These are phyloP conservation scores for Schwanniomyces pseudopolymorphus DNA, from an alignment of 805 yeast genomes.

Conservation along the genomic window DNA sequence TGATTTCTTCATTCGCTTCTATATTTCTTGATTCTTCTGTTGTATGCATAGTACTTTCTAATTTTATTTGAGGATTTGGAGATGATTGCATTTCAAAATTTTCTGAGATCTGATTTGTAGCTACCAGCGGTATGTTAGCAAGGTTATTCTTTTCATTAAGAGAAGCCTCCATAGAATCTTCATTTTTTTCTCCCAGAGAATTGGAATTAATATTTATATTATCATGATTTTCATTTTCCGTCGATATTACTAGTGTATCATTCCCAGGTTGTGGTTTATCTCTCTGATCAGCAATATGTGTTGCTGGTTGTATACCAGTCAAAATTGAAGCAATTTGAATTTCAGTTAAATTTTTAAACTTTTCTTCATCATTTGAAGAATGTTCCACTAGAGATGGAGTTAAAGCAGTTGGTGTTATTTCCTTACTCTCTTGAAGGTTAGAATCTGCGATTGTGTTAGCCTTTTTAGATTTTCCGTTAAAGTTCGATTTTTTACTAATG, in stretches of 20 bases:
- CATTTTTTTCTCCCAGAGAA: background rate
- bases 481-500: constrained; percentile 5
- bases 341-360: background rate
- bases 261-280: background rate
- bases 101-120: background rate
- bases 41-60: background rate
- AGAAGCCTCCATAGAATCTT: background rate
- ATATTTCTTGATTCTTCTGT: too few relatives aligned
- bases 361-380: background rate
- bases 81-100: background rate
- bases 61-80: background rate
- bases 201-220: background rate
- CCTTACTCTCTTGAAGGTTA: background rate
- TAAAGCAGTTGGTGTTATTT: background rate
- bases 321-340: background rate
- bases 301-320: background rate
- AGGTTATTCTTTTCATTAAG: constrained; percentile 5
- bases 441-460: background rate
- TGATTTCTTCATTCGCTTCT: background rate
- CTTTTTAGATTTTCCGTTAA: background rate
- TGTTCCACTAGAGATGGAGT: background rate
- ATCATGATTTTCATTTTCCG: background rate
- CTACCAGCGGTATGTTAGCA: background rate
- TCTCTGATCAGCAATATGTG: background rate
- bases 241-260: background rate